Evolutionary conservation across 2,329 filamentous ascomycete genomes (phyloP), one percentile per base, ranked within the genome.

Genomic region (Alternaria arborescens): DNA sequence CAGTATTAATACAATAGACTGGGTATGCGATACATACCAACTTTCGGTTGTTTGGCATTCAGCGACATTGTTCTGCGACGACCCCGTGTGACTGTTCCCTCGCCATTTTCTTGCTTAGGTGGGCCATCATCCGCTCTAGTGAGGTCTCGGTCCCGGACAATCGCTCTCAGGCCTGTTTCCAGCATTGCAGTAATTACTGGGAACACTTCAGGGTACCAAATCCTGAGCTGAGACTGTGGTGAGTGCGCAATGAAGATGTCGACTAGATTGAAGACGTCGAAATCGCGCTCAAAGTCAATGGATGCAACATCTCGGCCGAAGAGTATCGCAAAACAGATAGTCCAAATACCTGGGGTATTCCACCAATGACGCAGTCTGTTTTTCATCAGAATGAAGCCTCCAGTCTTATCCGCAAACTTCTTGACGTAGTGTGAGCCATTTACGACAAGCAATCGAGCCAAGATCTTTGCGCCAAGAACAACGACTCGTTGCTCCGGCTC

Each of bases 401-500:
- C 92, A 11, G 91, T 93, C 79, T 96, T 97, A 20, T 89, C 86
- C 14, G 89, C 85, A 67, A 99, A 97, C 71, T 97, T 97, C 53
- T 88, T 88, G 20, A 92, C 91, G 77, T 97, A 98, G 36, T 84
- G 85, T 5, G 89, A 82, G 4, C 94, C 94, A 71, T 97, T 93
- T 0, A 89, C 85, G n/a, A 94, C 88, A 6, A 99, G 83, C 4
- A 97, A 85, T 38, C 93, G 88, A 24, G 93, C 90, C 24, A 99
- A 82, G 53, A 99, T 94, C 72, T 91, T 94, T 67, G 89, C 87
- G 14, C 92, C 92, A 52, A 93, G 86, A 14, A 93, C 84, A 11
- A 97, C 90, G 22, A 97, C 89, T 67, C 93, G 90, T 6, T 91
- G 85, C 60, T 98, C 91, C 62, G 92, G 88, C 75, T 97, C 94